Evolutionary conservation across 2,329 filamentous ascomycete genomes (phyloP).

Genomic region (Neonectria faginata): DNA sequence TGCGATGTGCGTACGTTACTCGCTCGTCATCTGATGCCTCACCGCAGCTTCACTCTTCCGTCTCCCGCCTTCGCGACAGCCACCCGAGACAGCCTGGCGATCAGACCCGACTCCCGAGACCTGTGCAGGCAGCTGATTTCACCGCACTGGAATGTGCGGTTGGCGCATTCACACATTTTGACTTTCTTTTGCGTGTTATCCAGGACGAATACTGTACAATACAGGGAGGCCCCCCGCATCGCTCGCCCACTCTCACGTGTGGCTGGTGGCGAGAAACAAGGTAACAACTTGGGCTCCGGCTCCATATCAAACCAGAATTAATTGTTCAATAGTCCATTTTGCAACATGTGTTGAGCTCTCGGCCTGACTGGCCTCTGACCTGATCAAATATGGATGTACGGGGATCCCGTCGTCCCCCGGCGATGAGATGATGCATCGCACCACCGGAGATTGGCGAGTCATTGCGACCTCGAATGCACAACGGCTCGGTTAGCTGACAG

Average conservation of each 20-base stretch:
- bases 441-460: background rate
- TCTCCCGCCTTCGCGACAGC: constrained; percentile 13
- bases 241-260: background rate
- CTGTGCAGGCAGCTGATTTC: constrained; percentile 1
- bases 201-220: no score
- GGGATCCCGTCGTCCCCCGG: background rate
- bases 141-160: constrained; percentile 10
- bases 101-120: constrained; percentile 1
- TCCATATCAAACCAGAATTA: no score
- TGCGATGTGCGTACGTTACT: no score
- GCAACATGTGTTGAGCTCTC: no score
- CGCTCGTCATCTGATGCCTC: constrained; percentile 9
- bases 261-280: background rate
- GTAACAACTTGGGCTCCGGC: background rate
- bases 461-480: background rate
- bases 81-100: constrained; percentile 9
- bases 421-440: background rate
- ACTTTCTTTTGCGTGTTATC: background rate
- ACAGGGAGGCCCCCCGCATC: no score
- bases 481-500: background rate
- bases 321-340: background rate
- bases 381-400: background rate
- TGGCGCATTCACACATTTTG: background rate
- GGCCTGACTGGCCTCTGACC: background rate
- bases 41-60: constrained; percentile 4